Evolutionary conservation across 2,329 filamentous ascomycete genomes (phyloP).

Genomic region (Penicillium sp.): DNA sequence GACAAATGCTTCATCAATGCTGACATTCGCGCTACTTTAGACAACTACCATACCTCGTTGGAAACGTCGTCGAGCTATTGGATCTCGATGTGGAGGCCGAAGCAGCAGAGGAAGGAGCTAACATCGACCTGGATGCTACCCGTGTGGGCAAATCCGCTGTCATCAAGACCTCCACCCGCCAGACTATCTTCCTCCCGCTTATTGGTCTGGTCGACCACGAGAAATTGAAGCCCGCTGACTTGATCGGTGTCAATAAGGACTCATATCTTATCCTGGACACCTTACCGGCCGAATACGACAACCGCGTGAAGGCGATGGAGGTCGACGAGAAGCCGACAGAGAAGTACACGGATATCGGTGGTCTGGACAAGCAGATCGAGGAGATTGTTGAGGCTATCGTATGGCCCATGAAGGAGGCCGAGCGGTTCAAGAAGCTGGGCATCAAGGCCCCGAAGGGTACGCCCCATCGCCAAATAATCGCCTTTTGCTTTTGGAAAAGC

Average conservation of each 20-base stretch:
- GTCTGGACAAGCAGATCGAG: slow-evolving; percentile 97
- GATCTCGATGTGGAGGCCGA: slow-evolving; percentile 96
- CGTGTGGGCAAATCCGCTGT: slow-evolving; percentile 97
- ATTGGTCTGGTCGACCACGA: slow-evolving; percentile 97
- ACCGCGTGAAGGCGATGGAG: slow-evolving; percentile 99
- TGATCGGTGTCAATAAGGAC: slow-evolving; percentile 99
- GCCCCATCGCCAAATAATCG: slow-evolving; percentile 12
- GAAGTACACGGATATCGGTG: slow-evolving; percentile 97
- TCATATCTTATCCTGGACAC: slow-evolving; percentile 97
- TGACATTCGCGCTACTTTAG: slow-evolving; percentile 48
- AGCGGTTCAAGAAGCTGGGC: slow-evolving; percentile 98
- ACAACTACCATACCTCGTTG: slow-evolving; percentile 96
- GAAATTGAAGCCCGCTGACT: slow-evolving; percentile 88
- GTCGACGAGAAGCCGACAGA: slow-evolving; percentile 99
- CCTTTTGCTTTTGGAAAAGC: slow-evolving; percentile 1
- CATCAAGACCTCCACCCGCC: slow-evolving; percentile 97
- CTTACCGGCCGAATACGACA: slow-evolving; percentile 95
- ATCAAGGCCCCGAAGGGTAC: slow-evolving; percentile 99
- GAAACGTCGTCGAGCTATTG: slow-evolving; percentile 95
- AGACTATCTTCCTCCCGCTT: slow-evolving; percentile 96
- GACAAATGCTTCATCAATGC: slow-evolving; percentile 7
- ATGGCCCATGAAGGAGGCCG: slow-evolving; percentile 99
- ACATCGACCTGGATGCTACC: slow-evolving; percentile 96
- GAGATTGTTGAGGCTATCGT: slow-evolving; percentile 98
- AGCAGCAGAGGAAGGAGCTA: slow-evolving; percentile 94